phyloP scores from a whole-genome alignment of 441 rosid genomes.

The Gossypium lobatum region DNA sequence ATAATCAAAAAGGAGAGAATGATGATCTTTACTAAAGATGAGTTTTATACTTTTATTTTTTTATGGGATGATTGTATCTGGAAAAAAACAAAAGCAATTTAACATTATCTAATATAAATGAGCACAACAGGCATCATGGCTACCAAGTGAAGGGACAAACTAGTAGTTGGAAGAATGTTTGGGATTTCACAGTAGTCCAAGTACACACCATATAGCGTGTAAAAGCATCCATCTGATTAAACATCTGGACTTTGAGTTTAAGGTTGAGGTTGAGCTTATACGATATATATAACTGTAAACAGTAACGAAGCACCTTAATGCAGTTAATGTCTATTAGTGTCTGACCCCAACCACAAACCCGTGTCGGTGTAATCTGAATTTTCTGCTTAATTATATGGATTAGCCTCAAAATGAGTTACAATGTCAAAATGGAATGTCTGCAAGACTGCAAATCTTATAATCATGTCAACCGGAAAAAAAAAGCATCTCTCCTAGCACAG shows the following conservation, averaged over 20 bases:
- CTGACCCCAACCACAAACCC: background rate
- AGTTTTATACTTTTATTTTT: background rate
- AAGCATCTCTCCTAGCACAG: background rate
- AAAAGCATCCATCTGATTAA: background rate
- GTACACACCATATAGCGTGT: background rate
- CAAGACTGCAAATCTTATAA: background rate
- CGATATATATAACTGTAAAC: background rate
- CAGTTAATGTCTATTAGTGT: background rate
- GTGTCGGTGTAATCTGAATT: background rate
- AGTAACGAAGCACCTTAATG: background rate
- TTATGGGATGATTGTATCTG: background rate
- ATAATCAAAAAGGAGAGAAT: slow-evolving; percentile 8
- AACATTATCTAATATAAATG: background rate
- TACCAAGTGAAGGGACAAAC: background rate
- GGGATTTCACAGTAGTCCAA: background rate
- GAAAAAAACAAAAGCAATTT: background rate
- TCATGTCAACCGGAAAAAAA: background rate
- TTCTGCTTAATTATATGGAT: background rate
- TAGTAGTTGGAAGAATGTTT: background rate
- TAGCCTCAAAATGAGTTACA: background rate
- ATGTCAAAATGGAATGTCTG: background rate
- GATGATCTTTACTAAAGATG: background rate
- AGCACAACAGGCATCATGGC: background rate
- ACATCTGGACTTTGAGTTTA: background rate
- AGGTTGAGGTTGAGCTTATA: background rate